Evolutionary conservation across 139 green algal genomes (phyloP), one percentile per base, ranked within the genome.

Genomic region (Chlamydomonas eustigma): DNA sequence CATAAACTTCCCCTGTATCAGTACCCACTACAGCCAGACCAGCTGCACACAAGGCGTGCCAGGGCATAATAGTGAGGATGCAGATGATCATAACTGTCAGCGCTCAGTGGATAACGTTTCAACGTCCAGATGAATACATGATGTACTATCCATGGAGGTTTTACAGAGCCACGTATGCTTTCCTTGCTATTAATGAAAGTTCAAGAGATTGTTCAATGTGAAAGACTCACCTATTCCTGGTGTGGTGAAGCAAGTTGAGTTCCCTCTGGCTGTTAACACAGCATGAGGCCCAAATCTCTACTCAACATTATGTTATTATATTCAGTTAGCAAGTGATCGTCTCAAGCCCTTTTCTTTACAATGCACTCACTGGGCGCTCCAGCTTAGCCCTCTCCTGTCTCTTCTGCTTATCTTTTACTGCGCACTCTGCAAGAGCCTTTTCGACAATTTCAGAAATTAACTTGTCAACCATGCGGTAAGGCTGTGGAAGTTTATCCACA

Each of bases 381-480:
- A 70, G 72, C 31, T 69, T 77, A 30, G 77, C 74, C 1, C 75
- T 65, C 39, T 76, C 63, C 2, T 58, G 34, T 25, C 66, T 65
- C 30, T 72, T 71, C 39, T 76, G 67, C 74, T 83, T 50, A 22
- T 78, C 77, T 8, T 81, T 81, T 2, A 65, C 36, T 34, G 63
- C 63, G 44, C 74, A 75, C 0, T 80, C 50, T 6, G 76, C 68
- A n/a, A 83, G 73, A 0, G 80, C 73, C 33, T 68, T 32, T 50
- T 83, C 76, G 2, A 86, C 63, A 39, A 86, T 81, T 39, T 86
- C 81, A 3, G 81, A 73, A 0, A 86, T 35, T 4, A 86, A 35
- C 50, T 86, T 86, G 64, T 86, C 81, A 22, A 86, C 76, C 81
- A 86, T 86, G 39, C 81, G 76, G 63, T 77, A 86, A 34, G 81